Evolutionary conservation across 495 filamentous ascomycete species (phyloP), one percentile per base, ranked within the genome.

Genomic region (Trichodelitschia bisporula): DNA sequence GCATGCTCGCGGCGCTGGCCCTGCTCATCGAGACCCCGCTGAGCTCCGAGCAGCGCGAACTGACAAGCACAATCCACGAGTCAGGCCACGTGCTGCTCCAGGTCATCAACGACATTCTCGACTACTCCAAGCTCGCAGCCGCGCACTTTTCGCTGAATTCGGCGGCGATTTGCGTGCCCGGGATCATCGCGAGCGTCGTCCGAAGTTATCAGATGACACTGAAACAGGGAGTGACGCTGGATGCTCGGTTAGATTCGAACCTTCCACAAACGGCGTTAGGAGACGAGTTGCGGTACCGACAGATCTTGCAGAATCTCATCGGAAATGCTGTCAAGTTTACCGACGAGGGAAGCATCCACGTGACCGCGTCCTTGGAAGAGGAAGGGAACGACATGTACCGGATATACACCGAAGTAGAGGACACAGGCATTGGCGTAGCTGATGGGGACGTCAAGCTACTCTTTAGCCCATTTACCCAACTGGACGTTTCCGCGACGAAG

Each of bases 251-350:
- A n/a, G n/a, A n/a, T n/a, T n/a, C n/a, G n/a, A n/a, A n/a, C n/a
- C n/a, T n/a, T n/a, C n/a, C n/a, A n/a, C n/a, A n/a, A n/a, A 46
- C 46, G 18, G 59, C 73, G 14, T 58, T 73, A 43, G 82, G 80
- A 4, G 82, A 92, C 42, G 72, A 79, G 1, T 64, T 75, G 0
- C 57, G 80, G 19, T 61, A 83, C 28, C 62, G 77, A 12, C 82
- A 90, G 48, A 71, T 92, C 19, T 58, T 90, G 9, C 77, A 72
- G 16, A 92, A 89, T 41, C 48, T 92, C 10, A 56, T 90, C n/a
- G 72, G 73, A 5, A 92, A 92, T 42, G 76, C 72, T 33, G 77
- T 83, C 48, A 89, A 91, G 38, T 89, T 90, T 40, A 89, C 80
- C 0, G 67, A 67, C 17, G 54, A 64, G 15, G 82, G 80, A 1